phyloP scores from a whole-genome alignment of 805 yeast genomes.

The Suhomyces emberorum region DNA sequence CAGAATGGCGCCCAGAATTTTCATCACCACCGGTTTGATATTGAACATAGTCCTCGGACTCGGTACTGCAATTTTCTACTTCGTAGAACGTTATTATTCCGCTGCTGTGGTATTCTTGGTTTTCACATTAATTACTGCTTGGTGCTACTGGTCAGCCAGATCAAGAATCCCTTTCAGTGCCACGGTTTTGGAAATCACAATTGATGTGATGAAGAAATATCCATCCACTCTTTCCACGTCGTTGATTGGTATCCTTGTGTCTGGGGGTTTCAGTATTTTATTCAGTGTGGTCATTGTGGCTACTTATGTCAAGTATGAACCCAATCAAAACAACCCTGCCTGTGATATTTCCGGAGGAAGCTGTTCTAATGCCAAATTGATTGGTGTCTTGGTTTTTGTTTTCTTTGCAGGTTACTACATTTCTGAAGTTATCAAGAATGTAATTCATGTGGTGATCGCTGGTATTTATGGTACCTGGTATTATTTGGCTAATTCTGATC shows the following conservation, averaged over 20 bases:
- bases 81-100: slow-evolving; percentile 66
- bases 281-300: slow-evolving; percentile 70
- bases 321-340: slow-evolving; percentile 48
- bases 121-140: slow-evolving; percentile 61
- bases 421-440: slow-evolving; percentile 76
- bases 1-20: slow-evolving; percentile 58
- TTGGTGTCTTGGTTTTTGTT: slow-evolving; percentile 68
- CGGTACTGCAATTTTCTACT: slow-evolving; percentile 73
- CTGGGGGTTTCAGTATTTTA: slow-evolving; percentile 62
- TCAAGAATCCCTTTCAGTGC: slow-evolving; percentile 72
- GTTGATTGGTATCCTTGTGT: slow-evolving; percentile 53
- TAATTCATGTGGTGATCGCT: slow-evolving; percentile 75
- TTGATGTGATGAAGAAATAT: slow-evolving; percentile 69
- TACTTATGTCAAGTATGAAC: slow-evolving; percentile 73
- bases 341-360: slow-evolving; percentile 51
- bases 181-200: slow-evolving; percentile 62
- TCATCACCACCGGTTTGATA: slow-evolving; percentile 66
- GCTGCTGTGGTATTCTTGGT: slow-evolving; percentile 75
- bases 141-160: slow-evolving; percentile 71
- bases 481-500: slow-evolving; percentile 69
- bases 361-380: slow-evolving; percentile 56
- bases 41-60: slow-evolving; percentile 65
- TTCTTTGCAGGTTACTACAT: slow-evolving; percentile 82
- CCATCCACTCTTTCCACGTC: slow-evolving; percentile 69
- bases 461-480: slow-evolving; percentile 93